Base-by-base conservation (phyloP, 179 eudicot genomes). In the Sideroxylon spinosum region DNA sequence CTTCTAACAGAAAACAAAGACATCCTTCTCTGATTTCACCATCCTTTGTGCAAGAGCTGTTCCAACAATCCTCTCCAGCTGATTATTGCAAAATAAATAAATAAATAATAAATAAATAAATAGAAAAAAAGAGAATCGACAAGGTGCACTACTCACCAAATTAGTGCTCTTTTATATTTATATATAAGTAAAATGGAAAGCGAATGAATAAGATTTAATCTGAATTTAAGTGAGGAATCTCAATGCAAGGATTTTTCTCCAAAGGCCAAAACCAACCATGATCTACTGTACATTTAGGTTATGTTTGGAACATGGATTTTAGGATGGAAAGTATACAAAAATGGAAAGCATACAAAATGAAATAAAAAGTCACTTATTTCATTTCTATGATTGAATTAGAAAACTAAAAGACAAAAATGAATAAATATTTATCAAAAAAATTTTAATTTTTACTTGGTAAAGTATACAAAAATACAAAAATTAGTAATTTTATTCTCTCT, bases 1-100 rank as follows among this genome's bases (percentile, higher is more conserved):
- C 12, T 75, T 53, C 75, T 82, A 94, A 81, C 88, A 86, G 67
- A 93, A 90, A 48, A 88, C 84, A 63, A 95, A 95, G 0, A 89
- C 83, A 44, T 82, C 82, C 80, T 95, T 93, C 48, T 91, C 93
- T 12, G 98, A 93, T 32, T 80, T 71, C 68, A 85, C 80, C 98
- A 95, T 84, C 83, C 91, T 88, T 83, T 90, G 93, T 59, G 98
- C 90, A 37, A 94, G 84, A 12, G 88, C 76, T 49, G 89, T 88
- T 78, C 97, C 97, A 71, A 93, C 97, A 67, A 93, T 89, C 75
- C 97, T 90, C 89, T 91, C 97, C 59, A 95, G 88, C 97, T 91
- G 57, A 17, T 72, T 62, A 76, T 26, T 78, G 82, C 28, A 79
- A 14, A 25, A 80, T 32, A 68, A 32, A 9, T n/a, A 74, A 44